phyloP scores from a whole-genome alignment of 2,329 filamentous ascomycete genomes.

The Xylariaceae sp. region DNA sequence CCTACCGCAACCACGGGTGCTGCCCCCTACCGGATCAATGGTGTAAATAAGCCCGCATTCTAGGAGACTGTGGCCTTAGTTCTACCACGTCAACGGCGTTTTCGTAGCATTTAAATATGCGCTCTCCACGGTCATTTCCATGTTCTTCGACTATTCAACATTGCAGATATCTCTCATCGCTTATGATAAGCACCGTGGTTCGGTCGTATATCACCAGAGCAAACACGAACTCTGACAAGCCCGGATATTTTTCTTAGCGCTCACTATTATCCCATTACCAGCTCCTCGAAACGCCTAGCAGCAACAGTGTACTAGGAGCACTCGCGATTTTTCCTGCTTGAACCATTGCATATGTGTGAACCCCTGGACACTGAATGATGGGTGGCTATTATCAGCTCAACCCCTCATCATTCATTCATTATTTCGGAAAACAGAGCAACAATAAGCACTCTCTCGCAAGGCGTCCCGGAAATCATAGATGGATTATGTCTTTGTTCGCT shows the following conservation, averaged over 20 bases:
- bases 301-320: background rate
- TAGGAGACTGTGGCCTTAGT: slow-evolving; percentile 27
- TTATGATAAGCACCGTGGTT: slow-evolving; percentile 1
- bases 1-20: slow-evolving; percentile 25
- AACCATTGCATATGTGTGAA: slow-evolving; percentile 23
- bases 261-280: background rate
- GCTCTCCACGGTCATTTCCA: background rate
- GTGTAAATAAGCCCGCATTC: slow-evolving; percentile 31
- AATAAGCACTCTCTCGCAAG: slow-evolving; percentile 6
- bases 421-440: slow-evolving; percentile 1
- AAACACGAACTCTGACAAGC: too few species aligned
- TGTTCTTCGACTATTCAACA: background rate
- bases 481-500: slow-evolving; percentile 2
- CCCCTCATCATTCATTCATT: slow-evolving; percentile 1
- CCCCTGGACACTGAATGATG: slow-evolving; percentile 17
- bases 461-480: slow-evolving; percentile 9
- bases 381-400: background rate
- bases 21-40: slow-evolving; percentile 26
- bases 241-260: background rate
- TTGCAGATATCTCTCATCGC: background rate
- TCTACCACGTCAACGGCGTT: slow-evolving; percentile 20
- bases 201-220: slow-evolving; percentile 1
- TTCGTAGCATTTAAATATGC: slow-evolving; percentile 18
- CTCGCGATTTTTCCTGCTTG: slow-evolving; percentile 7
- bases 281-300: background rate